Evolutionary conservation across 1,284 basidiomycete genomes (phyloP).

Genomic region (Marasmius sp.): DNA sequence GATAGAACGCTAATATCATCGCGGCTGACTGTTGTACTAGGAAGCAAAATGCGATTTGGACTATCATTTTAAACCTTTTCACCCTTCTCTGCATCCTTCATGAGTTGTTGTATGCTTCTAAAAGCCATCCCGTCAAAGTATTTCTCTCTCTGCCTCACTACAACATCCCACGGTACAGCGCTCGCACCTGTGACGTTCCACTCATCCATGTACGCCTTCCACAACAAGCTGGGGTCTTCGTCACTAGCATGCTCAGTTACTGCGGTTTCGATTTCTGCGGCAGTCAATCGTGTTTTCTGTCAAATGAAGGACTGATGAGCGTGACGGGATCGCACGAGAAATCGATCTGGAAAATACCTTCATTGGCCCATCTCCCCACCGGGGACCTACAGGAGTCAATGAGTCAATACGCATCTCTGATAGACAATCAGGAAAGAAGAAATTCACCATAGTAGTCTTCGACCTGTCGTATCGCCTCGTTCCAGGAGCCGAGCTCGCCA

Average conservation of each 20-base stretch:
- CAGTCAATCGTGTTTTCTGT: background rate
- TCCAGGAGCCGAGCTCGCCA: constrained; percentile 7
- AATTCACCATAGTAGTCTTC: constrained; percentile 1
- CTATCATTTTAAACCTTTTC: constrained; percentile 2
- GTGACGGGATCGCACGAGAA: background rate
- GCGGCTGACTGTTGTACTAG: background rate
- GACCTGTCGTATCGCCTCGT: constrained; percentile 4
- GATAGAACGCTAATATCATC: background rate
- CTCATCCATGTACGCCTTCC: constrained; percentile 9
- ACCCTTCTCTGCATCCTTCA: constrained; percentile 3
- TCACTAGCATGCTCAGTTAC: constrained; percentile 1
- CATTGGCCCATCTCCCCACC: background rate
- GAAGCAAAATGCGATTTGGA: background rate
- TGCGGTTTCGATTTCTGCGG: background rate
- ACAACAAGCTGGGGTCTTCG: constrained; percentile 2
- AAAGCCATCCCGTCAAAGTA: constrained; percentile 6
- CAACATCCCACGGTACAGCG: constrained; percentile 2
- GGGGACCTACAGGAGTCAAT: background rate
- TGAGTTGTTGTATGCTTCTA: constrained; percentile 5
- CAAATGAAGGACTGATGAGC: background rate
- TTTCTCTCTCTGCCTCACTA: background rate
- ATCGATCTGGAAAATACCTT: background rate
- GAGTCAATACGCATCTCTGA: background rate
- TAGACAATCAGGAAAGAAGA: background rate
- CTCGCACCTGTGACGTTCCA: constrained; percentile 7